These are phyloP conservation scores for Gracilaria caudata DNA, from an alignment of 23 red algal genomes.

Conservation along the genomic window DNA sequence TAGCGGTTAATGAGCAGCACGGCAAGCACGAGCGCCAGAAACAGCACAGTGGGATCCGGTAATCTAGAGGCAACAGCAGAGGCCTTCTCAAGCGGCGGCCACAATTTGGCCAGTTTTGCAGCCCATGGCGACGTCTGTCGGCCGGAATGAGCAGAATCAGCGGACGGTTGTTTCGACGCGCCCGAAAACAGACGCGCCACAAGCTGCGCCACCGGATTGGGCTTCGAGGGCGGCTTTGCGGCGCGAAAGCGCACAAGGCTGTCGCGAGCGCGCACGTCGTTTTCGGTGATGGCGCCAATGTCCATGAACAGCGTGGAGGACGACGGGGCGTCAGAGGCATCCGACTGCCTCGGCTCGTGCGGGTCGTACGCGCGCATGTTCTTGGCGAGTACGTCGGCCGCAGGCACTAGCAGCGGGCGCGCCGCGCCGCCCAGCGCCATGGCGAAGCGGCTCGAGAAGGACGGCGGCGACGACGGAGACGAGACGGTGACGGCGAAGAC, in stretches of 20 bases:
- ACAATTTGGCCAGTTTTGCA: background rate
- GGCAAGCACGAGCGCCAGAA: constrained; percentile 32
- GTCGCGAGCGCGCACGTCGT: background rate
- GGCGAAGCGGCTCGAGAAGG: background rate
- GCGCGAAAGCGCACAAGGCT: constrained; percentile 14
- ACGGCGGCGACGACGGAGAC: background rate
- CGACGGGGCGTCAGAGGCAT: background rate
- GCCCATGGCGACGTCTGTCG: constrained; percentile 12
- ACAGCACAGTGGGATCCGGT: constrained; percentile 51
- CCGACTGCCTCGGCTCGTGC: background rate
- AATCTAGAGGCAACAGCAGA: constrained; percentile 8
- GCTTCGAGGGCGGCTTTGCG: constrained; percentile 34
- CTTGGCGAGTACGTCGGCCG: constrained; percentile 70
- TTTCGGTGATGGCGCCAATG: constrained; percentile 31
- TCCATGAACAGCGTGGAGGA: constrained; percentile 31
- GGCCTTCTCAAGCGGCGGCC: constrained; percentile 57
- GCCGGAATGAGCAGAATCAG: background rate
- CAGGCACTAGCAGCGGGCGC: constrained; percentile 60
- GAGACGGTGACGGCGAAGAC: background rate
- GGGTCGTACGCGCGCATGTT: constrained; percentile 40
- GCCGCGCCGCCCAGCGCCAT: constrained; percentile 48
- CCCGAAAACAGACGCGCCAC: constrained; percentile 9
- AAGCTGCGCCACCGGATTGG: constrained; percentile 4
- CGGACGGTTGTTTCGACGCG: background rate
- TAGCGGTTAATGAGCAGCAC: constrained; percentile 30